Conservation (phyloP, 768 basidiomycete genomes). For the Tylopilus balloui region DNA sequence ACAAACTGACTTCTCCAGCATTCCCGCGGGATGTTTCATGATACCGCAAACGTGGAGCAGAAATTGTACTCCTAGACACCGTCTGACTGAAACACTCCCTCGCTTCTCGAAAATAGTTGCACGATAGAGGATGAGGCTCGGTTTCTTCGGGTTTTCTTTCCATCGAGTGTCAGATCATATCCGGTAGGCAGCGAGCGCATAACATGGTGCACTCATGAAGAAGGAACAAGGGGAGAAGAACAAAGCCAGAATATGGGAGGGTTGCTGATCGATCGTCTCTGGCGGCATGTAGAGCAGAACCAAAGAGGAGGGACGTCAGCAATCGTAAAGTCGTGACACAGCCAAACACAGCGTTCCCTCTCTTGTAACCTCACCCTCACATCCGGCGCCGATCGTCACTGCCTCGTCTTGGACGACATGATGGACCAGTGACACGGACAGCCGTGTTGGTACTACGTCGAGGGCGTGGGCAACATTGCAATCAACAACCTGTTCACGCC, state of each 20-base stretch:
- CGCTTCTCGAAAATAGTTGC: not conserved
- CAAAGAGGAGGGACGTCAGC: too few species aligned
- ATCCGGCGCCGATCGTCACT: too few species aligned
- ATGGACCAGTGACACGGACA: slow-evolving; percentile 95
- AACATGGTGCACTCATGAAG: not conserved
- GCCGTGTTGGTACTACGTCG: slow-evolving; percentile 87
- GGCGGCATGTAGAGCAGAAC: too few species aligned
- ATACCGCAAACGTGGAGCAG: not conserved
- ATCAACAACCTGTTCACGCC: slow-evolving; percentile 98
- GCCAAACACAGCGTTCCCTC: too few species aligned
- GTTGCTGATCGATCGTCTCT: not conserved
- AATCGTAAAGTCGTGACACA: too few species aligned
- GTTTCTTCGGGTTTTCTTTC: too few species aligned
- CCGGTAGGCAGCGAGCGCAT: not conserved
- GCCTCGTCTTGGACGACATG: slow-evolving; percentile 85
- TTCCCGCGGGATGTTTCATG: not conserved
- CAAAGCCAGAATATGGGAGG: not conserved
- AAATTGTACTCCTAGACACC: slow-evolving; percentile 3
- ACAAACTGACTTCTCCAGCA: not conserved
- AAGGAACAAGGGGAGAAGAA: slow-evolving; percentile 12
- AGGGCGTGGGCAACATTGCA: slow-evolving; percentile 66
- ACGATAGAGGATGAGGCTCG: too few species aligned
- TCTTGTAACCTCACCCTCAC: too few species aligned
- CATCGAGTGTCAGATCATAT: too few species aligned
- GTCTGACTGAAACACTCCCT: not conserved